A percentile compares a stretch with the other conserved stretches of the same genome.
Evolutionary conservation across 495 filamentous ascomycete species (phyloP).

Genomic region (Apiosordaria backusii): DNA sequence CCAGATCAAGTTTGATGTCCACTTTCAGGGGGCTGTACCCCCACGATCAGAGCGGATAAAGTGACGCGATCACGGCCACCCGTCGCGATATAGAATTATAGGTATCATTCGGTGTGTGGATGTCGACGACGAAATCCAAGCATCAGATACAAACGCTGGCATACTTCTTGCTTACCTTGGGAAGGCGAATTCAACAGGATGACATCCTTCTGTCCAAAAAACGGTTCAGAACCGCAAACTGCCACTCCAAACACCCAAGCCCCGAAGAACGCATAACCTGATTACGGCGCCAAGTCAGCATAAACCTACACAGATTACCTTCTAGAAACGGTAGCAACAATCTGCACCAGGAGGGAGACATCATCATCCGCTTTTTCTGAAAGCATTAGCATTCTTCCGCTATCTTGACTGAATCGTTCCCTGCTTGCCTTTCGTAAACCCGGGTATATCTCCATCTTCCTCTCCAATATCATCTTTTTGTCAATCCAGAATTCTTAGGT

Average conservation of each 20-base stretch:
- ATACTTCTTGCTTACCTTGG: too few relatives aligned
- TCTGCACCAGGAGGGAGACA: background rate
- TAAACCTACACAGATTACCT: background rate
- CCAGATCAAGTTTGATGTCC: background rate
- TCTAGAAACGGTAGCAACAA: background rate
- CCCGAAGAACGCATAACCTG: background rate
- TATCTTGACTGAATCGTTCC: background rate
- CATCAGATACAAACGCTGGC: too few relatives aligned
- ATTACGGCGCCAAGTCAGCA: background rate
- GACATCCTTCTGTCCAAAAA: too few relatives aligned
- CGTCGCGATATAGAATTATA: background rate
- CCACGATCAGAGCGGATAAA: slow-evolving; percentile 1
- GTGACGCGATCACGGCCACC: background rate
- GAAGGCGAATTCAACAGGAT: too few relatives aligned
- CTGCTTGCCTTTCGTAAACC: background rate
- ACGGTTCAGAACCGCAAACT: too few relatives aligned
- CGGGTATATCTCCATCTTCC: background rate
- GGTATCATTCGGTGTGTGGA: background rate
- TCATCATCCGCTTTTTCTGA: background rate
- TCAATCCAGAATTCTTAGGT: background rate
- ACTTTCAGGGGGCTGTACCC: background rate
- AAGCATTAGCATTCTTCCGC: slow-evolving; percentile 1
- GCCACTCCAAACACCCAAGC: background rate
- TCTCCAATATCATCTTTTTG: background rate
- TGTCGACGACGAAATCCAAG: background rate